phyloP scores from a whole-genome alignment of 2,329 filamentous ascomycete genomes.

The Colletotrichum sansevieriae region DNA sequence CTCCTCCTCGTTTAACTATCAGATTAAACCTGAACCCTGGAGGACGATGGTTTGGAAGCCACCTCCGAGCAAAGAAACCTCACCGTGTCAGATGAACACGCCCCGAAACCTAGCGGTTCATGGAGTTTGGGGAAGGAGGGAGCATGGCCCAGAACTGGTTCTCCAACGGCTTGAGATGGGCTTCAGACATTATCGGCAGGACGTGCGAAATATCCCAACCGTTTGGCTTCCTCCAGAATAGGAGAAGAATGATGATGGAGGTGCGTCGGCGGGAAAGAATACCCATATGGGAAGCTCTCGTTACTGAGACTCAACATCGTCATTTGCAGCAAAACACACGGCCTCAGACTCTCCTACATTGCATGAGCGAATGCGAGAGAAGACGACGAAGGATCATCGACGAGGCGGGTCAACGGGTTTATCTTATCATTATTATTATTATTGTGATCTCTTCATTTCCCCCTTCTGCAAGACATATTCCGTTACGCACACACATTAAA shows the following conservation, averaged over 20 bases:
- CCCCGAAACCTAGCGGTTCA: constrained; percentile 16
- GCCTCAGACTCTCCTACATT: background rate
- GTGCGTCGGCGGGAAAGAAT: background rate
- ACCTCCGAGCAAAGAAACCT: background rate
- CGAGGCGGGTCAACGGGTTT: background rate
- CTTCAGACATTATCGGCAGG: no score
- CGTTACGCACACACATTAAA: no score
- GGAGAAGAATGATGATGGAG: no score
- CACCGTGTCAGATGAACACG: constrained; percentile 22
- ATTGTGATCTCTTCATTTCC: no score
- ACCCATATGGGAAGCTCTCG: background rate
- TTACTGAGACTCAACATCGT: background rate
- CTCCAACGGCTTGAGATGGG: no score
- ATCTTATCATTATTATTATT: no score
- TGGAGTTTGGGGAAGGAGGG: no score
- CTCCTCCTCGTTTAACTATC: background rate
- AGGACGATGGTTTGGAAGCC: background rate
- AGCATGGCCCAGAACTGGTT: no score
- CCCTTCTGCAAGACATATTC: no score
- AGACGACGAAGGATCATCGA: background rate
- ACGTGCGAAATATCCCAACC: no score
- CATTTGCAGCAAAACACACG: background rate
- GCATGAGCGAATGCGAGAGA: constrained; percentile 10
- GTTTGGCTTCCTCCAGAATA: no score
- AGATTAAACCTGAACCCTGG: background rate